These are phyloP conservation scores for Saposhnikovia divaricata DNA, from an alignment of 129 eudicot genomes.

Conservation along the genomic window DNA sequence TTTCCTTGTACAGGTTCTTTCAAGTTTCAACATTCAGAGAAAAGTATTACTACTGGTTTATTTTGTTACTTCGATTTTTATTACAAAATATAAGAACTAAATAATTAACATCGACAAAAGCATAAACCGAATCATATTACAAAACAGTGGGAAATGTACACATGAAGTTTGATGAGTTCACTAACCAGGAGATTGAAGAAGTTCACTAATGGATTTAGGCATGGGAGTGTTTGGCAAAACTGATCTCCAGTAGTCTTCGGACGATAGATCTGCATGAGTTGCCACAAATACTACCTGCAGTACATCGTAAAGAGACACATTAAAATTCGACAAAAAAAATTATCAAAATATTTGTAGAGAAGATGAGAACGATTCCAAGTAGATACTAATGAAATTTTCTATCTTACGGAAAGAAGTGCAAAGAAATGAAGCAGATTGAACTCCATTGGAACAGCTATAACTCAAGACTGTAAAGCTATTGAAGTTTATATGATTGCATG, in stretches of 20 bases:
- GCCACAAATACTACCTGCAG: conserved; percentile 33
- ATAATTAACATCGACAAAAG: background rate
- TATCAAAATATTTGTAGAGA: too few relatives aligned
- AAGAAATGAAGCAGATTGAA: conserved; percentile 16
- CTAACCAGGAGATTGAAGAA: conserved; percentile 25
- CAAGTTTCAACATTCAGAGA: background rate
- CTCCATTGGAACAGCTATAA: conserved; percentile 21
- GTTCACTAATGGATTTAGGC: conserved; percentile 29
- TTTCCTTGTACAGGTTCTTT: background rate
- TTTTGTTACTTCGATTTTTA: too few relatives aligned
- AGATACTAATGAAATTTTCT: background rate
- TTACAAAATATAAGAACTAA: too few relatives aligned
- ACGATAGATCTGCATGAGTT: conserved; percentile 36
- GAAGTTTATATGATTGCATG: background rate
- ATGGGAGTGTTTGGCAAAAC: conserved; percentile 38
- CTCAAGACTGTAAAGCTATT: background rate
- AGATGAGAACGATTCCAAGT: background rate
- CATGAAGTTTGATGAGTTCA: background rate
- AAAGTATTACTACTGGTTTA: background rate
- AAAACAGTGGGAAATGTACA: background rate
- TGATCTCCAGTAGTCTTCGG: conserved; percentile 32
- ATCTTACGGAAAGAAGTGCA: conserved; percentile 28
- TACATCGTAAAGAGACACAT: background rate
- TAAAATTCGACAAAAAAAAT: background rate
- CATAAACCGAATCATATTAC: background rate